Evolutionary conservation across 2,329 filamentous ascomycete genomes (phyloP).

Genomic region (Drechslerella dactyloides): DNA sequence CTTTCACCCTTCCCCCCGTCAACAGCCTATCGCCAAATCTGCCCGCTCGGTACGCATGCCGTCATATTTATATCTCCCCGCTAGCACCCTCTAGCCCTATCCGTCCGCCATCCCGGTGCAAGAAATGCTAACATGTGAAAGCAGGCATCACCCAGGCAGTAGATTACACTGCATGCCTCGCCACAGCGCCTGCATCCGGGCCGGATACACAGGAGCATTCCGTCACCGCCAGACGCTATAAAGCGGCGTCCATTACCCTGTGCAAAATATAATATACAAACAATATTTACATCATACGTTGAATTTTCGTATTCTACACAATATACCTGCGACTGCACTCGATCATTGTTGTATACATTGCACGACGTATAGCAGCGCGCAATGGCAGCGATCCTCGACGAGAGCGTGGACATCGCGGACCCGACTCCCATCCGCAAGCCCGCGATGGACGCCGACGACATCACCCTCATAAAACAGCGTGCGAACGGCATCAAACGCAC

Average conservation of each 20-base stretch:
- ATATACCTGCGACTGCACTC: too few relatives aligned
- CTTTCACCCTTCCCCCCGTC: conserved; percentile 13
- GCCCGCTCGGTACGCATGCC: conserved; percentile 35
- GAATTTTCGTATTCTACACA: too few relatives aligned
- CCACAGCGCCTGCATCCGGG: too few relatives aligned
- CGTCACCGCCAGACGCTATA: too few relatives aligned
- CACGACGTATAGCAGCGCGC: too few relatives aligned
- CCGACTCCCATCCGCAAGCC: conserved; percentile 20
- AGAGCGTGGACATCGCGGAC: conserved; percentile 10
- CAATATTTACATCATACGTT: conserved; percentile 7
- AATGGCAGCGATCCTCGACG: conserved; percentile 27
- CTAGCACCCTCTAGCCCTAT: neutral
- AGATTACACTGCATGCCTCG: too few relatives aligned
- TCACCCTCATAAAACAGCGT: conserved; percentile 16
- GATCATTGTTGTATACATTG: too few relatives aligned
- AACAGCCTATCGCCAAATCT: conserved; percentile 12
- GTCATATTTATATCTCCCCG: conserved; percentile 11
- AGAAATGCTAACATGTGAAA: conserved; percentile 50
- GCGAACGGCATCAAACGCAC: conserved; percentile 23
- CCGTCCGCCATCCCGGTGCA: too few relatives aligned
- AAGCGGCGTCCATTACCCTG: too few relatives aligned
- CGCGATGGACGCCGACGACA: conserved; percentile 8
- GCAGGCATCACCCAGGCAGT: too few relatives aligned
- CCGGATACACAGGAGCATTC: too few relatives aligned
- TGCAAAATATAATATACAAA: too few relatives aligned